Conservation (phyloP, 805 yeast species). For the Cyberlindnera misumaiensis region DNA sequence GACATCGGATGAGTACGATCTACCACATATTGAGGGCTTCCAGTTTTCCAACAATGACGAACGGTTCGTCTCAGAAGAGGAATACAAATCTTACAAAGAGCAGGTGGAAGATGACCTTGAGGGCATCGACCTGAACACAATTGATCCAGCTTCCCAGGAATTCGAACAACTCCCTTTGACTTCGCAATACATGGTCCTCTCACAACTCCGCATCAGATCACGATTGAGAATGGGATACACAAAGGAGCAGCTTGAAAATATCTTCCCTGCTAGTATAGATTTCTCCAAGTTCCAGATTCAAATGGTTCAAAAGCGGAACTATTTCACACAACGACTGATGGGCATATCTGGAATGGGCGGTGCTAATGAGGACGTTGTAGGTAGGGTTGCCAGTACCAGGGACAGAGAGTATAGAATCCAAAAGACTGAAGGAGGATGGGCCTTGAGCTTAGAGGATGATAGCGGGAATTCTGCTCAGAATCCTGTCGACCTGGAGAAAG, state of each 20-base stretch:
- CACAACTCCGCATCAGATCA: slow-evolving; percentile 76
- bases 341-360: slow-evolving; percentile 70
- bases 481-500: slow-evolving; percentile 42
- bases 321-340: slow-evolving; percentile 81
- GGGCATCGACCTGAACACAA: slow-evolving; percentile 59
- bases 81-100: slow-evolving; percentile 52
- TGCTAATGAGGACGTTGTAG: slow-evolving; percentile 24
- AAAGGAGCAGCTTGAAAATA: slow-evolving; percentile 73
- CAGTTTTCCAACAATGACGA: slow-evolving; percentile 51
- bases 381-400: slow-evolving; percentile 78
- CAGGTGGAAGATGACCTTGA: slow-evolving; percentile 57
- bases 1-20: slow-evolving; percentile 75
- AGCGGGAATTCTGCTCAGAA: slow-evolving; percentile 31
- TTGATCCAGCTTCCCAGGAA: slow-evolving; percentile 80
- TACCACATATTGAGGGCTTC: slow-evolving; percentile 64
- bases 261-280: slow-evolving; percentile 82
- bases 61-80: slow-evolving; percentile 69
- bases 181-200: slow-evolving; percentile 82
- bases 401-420: slow-evolving; percentile 70
- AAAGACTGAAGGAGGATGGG: slow-evolving; percentile 79
- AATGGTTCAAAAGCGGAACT: slow-evolving; percentile 88
- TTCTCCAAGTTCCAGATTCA: slow-evolving; percentile 90
- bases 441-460: slow-evolving; percentile 50
- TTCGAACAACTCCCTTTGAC: slow-evolving; percentile 73
- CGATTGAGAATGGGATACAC: slow-evolving; percentile 93